Base-by-base conservation (phyloP, 352 stramenopile species). In the Vaucheria bursata region DNA sequence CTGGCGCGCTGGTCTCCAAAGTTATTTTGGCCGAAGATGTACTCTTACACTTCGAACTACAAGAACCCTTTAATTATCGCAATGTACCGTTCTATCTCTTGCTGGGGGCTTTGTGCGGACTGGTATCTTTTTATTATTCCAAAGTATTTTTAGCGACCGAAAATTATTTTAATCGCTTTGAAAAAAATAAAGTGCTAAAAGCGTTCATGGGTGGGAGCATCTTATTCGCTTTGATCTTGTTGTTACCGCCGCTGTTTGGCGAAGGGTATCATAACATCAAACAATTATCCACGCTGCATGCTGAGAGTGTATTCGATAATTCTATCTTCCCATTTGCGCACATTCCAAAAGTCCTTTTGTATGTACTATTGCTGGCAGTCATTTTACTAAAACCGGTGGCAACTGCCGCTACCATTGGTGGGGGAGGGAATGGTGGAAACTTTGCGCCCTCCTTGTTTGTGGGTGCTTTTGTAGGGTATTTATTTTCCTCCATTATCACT, bases 371-470 rank as follows among this genome's bases (percentile, higher is more conserved):
- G 25, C 18, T 59, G 25, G 45, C 25, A 59, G 45, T 59, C 25
- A 59, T 59, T 18, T 59, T 59, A 59, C 25, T 59, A 59, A 59
- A 59, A 25, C 45, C 45, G 12, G 45, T 59, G 18, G 45, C 45
- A 18, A 18, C 45, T 18, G 45, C 45, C 18, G 18, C 25, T 59
- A 59, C 45, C 25, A 25, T 59, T 59, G 45, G 45, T 18, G 25
- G 45, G 12, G 45, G 45, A 18, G 45, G 45, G 18, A 59, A 59
- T 25, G 25, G 45, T 25, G 45, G 45, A 18, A 59, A 59, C 25
- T 59, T 59, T 59, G 45, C 45, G 45, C 45, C 45, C 18, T 59
- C 45, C 45, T 59, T 59, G 25, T 59, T 59, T 59, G 45, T 59
- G 45, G 45, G 45, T 59, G 45, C 45, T 18, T 59, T 59, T 59